Evolutionary conservation across 2,329 filamentous ascomycete species (phyloP).

Genomic region (Phyllosticta citriasiana): DNA sequence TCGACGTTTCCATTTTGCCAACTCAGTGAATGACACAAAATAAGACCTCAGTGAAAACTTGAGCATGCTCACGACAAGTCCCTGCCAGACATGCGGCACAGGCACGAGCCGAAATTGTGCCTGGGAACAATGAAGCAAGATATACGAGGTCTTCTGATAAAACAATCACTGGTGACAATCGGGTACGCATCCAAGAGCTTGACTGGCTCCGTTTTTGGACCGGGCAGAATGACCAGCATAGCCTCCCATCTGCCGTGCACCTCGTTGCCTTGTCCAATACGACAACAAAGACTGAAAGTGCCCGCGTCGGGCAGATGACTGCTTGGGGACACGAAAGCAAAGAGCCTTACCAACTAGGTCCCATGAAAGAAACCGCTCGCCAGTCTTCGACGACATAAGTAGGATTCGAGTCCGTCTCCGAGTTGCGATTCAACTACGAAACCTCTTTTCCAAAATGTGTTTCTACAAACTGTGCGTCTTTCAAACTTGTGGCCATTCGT

Average conservation of each 20-base stretch:
- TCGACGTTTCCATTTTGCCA: too few relatives aligned
- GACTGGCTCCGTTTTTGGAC: not conserved
- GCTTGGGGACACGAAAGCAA: not conserved
- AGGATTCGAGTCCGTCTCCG: not conserved
- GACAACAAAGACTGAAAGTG: not conserved
- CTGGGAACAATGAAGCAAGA: too few relatives aligned
- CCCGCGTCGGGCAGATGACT: not conserved
- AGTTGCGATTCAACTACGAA: not conserved
- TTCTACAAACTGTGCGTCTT: constrained; percentile 34
- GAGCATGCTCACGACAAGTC: too few relatives aligned
- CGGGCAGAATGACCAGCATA: not conserved
- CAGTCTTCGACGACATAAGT: not conserved
- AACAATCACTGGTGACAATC: too few relatives aligned
- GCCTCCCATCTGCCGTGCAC: not conserved
- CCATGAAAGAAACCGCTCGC: not conserved
- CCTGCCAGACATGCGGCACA: too few relatives aligned
- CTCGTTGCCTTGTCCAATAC: not conserved
- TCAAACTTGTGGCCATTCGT: constrained; percentile 32
- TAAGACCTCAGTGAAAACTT: too few relatives aligned
- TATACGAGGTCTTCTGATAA: too few relatives aligned
- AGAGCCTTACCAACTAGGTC: not conserved
- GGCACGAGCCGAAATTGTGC: too few relatives aligned
- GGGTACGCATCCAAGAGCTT: too few relatives aligned
- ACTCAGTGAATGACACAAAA: too few relatives aligned
- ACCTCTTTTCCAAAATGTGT: constrained; percentile 25